Evolutionary conservation across 2,329 filamentous ascomycete species (phyloP).

Genomic region (Colletotrichum eleusines): DNA sequence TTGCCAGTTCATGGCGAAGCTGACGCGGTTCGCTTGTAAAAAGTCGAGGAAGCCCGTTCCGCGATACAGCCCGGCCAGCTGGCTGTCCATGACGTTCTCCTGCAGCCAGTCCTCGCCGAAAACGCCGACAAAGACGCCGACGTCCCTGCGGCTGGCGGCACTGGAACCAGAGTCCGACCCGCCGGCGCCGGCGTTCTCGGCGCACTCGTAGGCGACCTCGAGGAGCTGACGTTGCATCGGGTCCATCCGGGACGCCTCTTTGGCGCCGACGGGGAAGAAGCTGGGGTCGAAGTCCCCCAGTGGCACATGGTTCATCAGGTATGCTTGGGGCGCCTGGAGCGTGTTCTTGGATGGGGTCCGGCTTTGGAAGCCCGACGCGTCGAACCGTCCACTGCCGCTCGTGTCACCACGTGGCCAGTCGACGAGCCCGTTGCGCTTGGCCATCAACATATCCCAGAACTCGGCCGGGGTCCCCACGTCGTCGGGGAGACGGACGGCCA

Average conservation of each 20-base stretch:
- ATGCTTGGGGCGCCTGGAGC: conserved; percentile 11
- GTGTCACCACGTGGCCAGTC: conserved; percentile 24
- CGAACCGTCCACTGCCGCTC: conserved; percentile 36
- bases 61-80: conserved; percentile 11
- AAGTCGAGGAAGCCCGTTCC: too few species aligned
- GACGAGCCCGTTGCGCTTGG: conserved; percentile 45
- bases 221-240: conserved; percentile 50
- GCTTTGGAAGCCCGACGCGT: conserved; percentile 39
- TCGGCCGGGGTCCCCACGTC: conserved; percentile 43
- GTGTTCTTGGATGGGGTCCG: conserved; percentile 31
- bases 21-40: too few species aligned
- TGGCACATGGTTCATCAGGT: neutral
- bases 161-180: too few species aligned
- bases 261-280: conserved; percentile 24
- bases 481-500: conserved; percentile 49
- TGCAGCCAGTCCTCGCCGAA: conserved; percentile 47
- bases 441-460: conserved; percentile 49
- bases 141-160: conserved; percentile 39
- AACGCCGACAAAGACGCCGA: conserved; percentile 47
- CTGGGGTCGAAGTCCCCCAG: conserved; percentile 18
- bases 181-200: conserved; percentile 47
- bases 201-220: conserved; percentile 50
- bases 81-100: conserved; percentile 39
- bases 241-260: conserved; percentile 42
- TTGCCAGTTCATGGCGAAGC: neutral